Percentiles rank a stretch among this genome's conserved stretches.
Evolutionary conservation across 1,284 basidiomycete genomes (phyloP).

Genomic region (Lentinula novae-zelandiae): DNA sequence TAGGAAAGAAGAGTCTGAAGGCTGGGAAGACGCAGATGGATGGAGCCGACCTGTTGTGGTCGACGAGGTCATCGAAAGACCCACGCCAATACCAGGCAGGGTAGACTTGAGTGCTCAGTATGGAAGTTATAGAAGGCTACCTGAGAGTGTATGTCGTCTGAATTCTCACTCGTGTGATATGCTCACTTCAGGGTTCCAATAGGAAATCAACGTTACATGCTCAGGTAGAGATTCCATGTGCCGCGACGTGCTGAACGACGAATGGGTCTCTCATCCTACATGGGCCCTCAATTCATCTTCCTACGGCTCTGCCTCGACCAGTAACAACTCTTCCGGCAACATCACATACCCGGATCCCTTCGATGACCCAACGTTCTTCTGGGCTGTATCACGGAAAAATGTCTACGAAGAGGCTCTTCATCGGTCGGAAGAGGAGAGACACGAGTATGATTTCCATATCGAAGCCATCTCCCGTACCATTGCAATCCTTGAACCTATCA

Average conservation of each 20-base stretch:
- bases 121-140: constrained; percentile 90
- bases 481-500: constrained; percentile 87
- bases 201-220: constrained; percentile 88
- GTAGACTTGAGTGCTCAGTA: constrained; percentile 58
- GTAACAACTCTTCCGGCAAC: neutral
- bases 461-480: constrained; percentile 97
- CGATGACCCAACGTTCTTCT: constrained; percentile 5
- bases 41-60: constrained; percentile 41
- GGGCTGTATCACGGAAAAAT: constrained; percentile 84
- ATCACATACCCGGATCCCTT: constrained; percentile 8
- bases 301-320: constrained; percentile 46
- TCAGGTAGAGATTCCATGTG: constrained; percentile 98
- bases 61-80: constrained; percentile 39
- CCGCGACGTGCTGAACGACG: constrained; percentile 92
- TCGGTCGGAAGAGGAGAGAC: constrained; percentile 94
- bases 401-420: constrained; percentile 97
- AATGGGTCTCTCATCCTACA: constrained; percentile 95
- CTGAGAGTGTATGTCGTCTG: constrained; percentile 59
- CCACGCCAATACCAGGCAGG: constrained; percentile 26
- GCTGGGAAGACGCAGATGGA: constrained; percentile 37
- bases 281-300: constrained; percentile 93
- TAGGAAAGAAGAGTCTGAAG: constrained; percentile 51
- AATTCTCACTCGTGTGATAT: neutral
- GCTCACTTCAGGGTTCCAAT: neutral
- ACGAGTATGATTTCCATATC: constrained; percentile 99